These are phyloP conservation scores for Globisporangium takayamanum DNA, from an alignment of 352 stramenopile species.

Conservation along the genomic window DNA sequence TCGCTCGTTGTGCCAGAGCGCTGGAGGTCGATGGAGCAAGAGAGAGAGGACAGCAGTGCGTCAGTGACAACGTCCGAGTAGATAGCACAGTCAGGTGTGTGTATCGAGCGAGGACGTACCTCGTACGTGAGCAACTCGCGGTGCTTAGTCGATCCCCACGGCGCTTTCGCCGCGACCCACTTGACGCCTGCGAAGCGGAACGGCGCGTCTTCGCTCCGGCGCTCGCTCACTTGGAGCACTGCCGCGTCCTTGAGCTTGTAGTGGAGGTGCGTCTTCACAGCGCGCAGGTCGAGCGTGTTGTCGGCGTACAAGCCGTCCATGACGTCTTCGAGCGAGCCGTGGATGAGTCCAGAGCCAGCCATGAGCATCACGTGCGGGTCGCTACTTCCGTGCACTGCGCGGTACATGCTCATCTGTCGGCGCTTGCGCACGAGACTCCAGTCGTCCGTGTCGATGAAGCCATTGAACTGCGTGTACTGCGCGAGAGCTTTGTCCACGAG, in stretches of 20 bases:
- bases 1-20: constrained; percentile 6
- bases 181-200: constrained; percentile 41
- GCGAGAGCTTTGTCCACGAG: constrained; percentile 9
- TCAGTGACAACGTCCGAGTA: too few species aligned
- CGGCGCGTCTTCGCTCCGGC: constrained; percentile 19
- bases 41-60: too few species aligned
- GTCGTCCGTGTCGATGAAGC: constrained; percentile 12
- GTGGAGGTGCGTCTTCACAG: constrained; percentile 21
- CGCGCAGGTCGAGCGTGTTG: constrained; percentile 22
- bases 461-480: constrained; percentile 14
- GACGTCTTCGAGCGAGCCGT: constrained; percentile 18
- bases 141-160: constrained; percentile 23
- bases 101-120: not conserved
- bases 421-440: constrained; percentile 15
- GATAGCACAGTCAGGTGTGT: too few species aligned
- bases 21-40: too few species aligned
- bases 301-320: constrained; percentile 43
- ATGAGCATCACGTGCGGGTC: constrained; percentile 3
- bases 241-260: constrained; percentile 23
- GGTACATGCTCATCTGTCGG: constrained; percentile 15
- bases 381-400: not conserved
- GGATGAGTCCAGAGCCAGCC: constrained; percentile 4
- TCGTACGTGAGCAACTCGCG: constrained; percentile 40
- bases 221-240: constrained; percentile 24
- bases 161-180: constrained; percentile 24